phyloP scores from a whole-genome alignment of 495 filamentous ascomycete species.

The Penicillium paradoxum region DNA sequence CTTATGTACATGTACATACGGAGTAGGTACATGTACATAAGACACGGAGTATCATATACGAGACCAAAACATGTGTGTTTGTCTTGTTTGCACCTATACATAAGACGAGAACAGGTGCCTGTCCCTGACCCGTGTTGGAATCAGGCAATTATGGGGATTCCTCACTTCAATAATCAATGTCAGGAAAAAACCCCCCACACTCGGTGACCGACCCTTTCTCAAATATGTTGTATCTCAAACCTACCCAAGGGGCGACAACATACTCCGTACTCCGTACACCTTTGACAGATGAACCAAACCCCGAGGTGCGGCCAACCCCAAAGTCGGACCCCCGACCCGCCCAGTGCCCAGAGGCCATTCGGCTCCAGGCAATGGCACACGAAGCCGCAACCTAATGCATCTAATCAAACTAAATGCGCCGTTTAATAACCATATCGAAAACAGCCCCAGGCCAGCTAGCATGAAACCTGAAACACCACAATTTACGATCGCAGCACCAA shows the following conservation, averaged over 20 bases:
- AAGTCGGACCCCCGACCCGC: not conserved
- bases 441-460: not conserved
- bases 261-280: not conserved
- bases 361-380: not conserved
- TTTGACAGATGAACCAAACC: not conserved
- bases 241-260: too few species aligned
- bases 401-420: conserved; percentile 3
- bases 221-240: not conserved
- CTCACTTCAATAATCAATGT: too few species aligned
- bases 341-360: too few species aligned
- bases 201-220: too few species aligned
- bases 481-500: not conserved
- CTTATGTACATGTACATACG: too few species aligned
- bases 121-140: too few species aligned
- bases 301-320: not conserved
- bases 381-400: not conserved
- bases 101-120: too few species aligned
- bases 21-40: too few species aligned
- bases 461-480: not conserved
- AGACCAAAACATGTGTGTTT: too few species aligned
- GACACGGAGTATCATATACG: too few species aligned
- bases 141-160: too few species aligned
- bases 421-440: conserved; percentile 5
- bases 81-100: not conserved
- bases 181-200: too few species aligned